Percentiles rank a stretch among this genome's conserved stretches.
Evolutionary conservation across 2,329 filamentous ascomycete species (phyloP).

Genomic region (Calonectria hawksworthii): DNA sequence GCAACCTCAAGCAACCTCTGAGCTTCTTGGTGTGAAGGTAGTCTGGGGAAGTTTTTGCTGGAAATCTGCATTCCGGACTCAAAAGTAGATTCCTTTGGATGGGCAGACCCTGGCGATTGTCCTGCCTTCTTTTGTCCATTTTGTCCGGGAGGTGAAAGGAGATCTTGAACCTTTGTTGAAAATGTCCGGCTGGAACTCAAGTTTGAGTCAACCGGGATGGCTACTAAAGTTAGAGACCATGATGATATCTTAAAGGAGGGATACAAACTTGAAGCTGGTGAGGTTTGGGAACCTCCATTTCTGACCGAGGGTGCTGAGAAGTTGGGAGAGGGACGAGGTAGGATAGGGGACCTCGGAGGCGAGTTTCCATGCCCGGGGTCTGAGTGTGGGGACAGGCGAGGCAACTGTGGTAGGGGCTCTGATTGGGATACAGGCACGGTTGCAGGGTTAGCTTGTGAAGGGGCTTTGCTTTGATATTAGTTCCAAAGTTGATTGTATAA

Average conservation of each 20-base stretch:
- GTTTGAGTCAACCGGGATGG: slow-evolving; percentile 42
- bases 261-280: slow-evolving; percentile 41
- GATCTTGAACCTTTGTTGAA: slow-evolving; percentile 42
- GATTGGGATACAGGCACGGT: slow-evolving; percentile 25
- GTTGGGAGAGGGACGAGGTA: slow-evolving; percentile 43
- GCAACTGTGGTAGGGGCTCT: slow-evolving; percentile 26
- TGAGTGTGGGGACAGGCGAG: slow-evolving; percentile 38
- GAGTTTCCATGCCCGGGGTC: slow-evolving; percentile 30
- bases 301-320: slow-evolving; percentile 37
- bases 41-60: slow-evolving; percentile 39
- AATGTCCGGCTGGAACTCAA: slow-evolving; percentile 44
- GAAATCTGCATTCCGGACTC: slow-evolving; percentile 40
- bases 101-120: slow-evolving; percentile 36
- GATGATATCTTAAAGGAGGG: rapidly evolving
- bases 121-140: slow-evolving; percentile 34
- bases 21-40: slow-evolving; percentile 41
- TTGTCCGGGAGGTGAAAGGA: slow-evolving; percentile 37
- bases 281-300: slow-evolving; percentile 31
- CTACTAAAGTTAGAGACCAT: neutral
- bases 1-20: slow-evolving; percentile 40
- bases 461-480: slow-evolving; percentile 29
- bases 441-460: slow-evolving; percentile 1
- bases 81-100: slow-evolving; percentile 29
- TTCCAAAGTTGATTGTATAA: neutral
- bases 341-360: slow-evolving; percentile 38